phyloP scores from a whole-genome alignment of 441 rosid species.

The Mallotus japonicus region DNA sequence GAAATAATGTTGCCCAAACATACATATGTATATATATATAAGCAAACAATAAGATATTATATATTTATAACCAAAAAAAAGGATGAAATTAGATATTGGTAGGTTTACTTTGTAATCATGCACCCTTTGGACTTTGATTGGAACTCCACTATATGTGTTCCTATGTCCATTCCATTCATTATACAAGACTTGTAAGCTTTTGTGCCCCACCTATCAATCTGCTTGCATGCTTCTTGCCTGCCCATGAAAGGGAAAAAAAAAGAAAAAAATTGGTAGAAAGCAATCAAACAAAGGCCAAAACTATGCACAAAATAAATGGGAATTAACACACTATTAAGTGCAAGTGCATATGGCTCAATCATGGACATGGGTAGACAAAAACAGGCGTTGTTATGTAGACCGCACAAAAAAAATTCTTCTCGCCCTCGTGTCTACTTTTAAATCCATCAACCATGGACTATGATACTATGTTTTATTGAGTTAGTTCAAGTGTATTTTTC shows the following conservation, averaged over 20 bases:
- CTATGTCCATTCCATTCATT: constrained; percentile 4
- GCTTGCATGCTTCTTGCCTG: background rate
- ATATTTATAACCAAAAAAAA: background rate
- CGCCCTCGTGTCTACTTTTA: constrained; percentile 30
- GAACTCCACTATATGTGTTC: background rate
- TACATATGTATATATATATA: background rate
- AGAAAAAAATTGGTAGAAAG: background rate
- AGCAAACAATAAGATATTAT: no score
- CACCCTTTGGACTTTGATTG: background rate
- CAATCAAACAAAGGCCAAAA: background rate
- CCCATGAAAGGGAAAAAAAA: constrained; percentile 2
- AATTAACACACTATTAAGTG: constrained; percentile 9
- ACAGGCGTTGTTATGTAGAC: constrained; percentile 32
- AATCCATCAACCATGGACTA: constrained; percentile 27
- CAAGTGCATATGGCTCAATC: constrained; percentile 29
- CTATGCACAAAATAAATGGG: constrained; percentile 3
- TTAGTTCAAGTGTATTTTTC: constrained; percentile 25
- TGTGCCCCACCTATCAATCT: constrained; percentile 9
- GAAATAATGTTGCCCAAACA: background rate
- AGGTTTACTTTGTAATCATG: constrained; percentile 8
- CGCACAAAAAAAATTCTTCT: constrained; percentile 18
- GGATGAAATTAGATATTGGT: constrained; percentile 11
- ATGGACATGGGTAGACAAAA: constrained; percentile 47
- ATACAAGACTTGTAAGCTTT: background rate
- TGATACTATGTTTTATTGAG: constrained; percentile 31